Percentiles rank a stretch among this genome's conserved stretches.
Evolutionary conservation across 768 basidiomycete genomes (phyloP).

Genomic region (Pleurotus djamor): DNA sequence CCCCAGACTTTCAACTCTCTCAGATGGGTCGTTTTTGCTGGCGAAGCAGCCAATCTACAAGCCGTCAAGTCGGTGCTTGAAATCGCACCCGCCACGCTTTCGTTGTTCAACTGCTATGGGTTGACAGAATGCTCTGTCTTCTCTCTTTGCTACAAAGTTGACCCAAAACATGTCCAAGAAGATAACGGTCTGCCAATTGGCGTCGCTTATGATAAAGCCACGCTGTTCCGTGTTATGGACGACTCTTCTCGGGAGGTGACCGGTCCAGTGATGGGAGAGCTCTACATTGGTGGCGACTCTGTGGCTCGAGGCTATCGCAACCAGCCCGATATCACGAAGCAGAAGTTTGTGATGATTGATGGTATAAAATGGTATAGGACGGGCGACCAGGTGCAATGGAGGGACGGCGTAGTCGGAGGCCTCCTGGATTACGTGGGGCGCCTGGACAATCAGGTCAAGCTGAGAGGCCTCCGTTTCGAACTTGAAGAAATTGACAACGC

Average conservation of each 20-base stretch:
- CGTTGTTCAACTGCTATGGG: conserved; percentile 5
- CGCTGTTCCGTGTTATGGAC: not conserved
- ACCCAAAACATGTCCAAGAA: not conserved
- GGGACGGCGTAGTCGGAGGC: not conserved
- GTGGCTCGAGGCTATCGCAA: not conserved
- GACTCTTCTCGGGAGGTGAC: not conserved
- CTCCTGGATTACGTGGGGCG: not conserved
- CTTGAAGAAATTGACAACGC: conserved; percentile 1
- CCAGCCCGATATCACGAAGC: not conserved
- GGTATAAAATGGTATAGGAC: not conserved
- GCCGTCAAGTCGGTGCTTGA: conserved; percentile 1
- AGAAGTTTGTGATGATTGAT: not conserved
- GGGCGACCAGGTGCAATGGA: conserved; percentile 1
- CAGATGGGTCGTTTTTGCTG: not conserved
- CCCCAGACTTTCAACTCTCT: not conserved
- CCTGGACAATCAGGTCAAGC: conserved; percentile 5
- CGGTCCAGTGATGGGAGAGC: not conserved
- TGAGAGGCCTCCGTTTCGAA: conserved; percentile 5
- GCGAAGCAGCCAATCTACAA: not conserved
- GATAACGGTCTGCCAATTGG: not conserved
- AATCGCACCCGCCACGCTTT: not conserved
- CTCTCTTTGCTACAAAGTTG: not conserved
- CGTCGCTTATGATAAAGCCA: not conserved
- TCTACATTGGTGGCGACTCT: not conserved
- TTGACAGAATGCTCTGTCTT: conserved; percentile 2